Base-by-base conservation (phyloP, 768 basidiomycete species). In the Trametopsis cervina region DNA sequence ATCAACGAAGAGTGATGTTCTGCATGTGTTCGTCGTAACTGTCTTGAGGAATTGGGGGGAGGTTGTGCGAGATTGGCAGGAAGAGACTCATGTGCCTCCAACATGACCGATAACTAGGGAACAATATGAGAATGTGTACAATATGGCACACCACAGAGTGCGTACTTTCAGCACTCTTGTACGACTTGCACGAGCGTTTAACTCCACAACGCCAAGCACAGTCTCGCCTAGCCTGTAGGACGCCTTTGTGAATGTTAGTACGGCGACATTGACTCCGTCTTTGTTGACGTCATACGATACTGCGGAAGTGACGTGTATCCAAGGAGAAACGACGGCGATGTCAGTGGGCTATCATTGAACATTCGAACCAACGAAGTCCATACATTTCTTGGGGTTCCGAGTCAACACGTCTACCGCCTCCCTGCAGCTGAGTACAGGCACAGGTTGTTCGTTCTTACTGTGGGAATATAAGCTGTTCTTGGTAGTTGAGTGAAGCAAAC, bases 281-380 rank as follows among this genome's bases (percentile, higher is more conserved):
- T 97, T 96, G 61, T 83, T 88, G 47, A 97, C 92, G 67, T 97
- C 94, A 65, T 91, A 97, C 0, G 92, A 93, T 33, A 85, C 92
- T 95, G 55, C 20, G 42, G 23, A 47, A 26, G 22, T 20, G 15
- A 37, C 25, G 13, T 21, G 25, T 45, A 50, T 29, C 15, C 17
- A 40, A 38, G 27, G 13, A 17, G 25, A 35, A 7, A 26, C n/a
- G 18, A 25, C 9, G 36, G 13, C 23, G 40, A 20, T 23, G 15
- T 46, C 44, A 54, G 47, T 37, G 21, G 37, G 9, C 23, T 17
- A 17, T 17, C 33, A 39, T 24, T 43, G 41, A 44, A 21, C n/a
- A 53, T 27, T 26, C 29, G 22, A 36, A 40, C 27, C 22, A 5
- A 27, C 25, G 5, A 24, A 4, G 7, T 62, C n/a, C 78, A 42